Percentiles rank a stretch among this genome's conserved stretches.
These are phyloP conservation scores for Miscanthus lutarioriparius DNA, from an alignment of 176 grass and related monocot species.

Conservation along the genomic window DNA sequence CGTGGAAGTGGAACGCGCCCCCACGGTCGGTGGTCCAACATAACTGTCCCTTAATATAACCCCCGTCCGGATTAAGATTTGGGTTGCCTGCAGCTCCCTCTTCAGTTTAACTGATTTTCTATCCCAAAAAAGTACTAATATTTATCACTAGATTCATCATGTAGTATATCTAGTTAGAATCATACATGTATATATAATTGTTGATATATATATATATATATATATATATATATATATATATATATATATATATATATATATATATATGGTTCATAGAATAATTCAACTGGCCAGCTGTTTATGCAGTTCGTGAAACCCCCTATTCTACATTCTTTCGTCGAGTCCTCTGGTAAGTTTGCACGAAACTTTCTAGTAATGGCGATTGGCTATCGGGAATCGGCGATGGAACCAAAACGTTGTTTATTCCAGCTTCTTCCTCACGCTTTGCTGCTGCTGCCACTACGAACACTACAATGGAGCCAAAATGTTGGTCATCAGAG, in stretches of 20 bases:
- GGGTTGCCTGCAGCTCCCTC: neutral
- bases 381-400: neutral
- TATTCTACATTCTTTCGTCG: neutral
- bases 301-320: neutral
- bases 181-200: neutral
- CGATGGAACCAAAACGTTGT: neutral
- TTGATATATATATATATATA: no score
- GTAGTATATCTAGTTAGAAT: neutral
- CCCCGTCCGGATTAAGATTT: no score
- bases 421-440: neutral
- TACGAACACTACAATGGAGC: neutral
- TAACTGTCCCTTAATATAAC: neutral
- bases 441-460: neutral
- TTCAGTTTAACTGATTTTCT: neutral
- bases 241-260: no score
- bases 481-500: constrained; percentile 32
- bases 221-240: no score
- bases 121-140: neutral
- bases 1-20: constrained; percentile 5
- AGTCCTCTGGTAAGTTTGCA: neutral
- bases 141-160: neutral
- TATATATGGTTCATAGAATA: no score
- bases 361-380: constrained; percentile 5
- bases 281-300: neutral
- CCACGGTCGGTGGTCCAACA: constrained; percentile 40